Evolutionary conservation across 108 stramenopile species (phyloP), one percentile per base, ranked within the genome.

Genomic region (Stephanodiscus triporus): DNA sequence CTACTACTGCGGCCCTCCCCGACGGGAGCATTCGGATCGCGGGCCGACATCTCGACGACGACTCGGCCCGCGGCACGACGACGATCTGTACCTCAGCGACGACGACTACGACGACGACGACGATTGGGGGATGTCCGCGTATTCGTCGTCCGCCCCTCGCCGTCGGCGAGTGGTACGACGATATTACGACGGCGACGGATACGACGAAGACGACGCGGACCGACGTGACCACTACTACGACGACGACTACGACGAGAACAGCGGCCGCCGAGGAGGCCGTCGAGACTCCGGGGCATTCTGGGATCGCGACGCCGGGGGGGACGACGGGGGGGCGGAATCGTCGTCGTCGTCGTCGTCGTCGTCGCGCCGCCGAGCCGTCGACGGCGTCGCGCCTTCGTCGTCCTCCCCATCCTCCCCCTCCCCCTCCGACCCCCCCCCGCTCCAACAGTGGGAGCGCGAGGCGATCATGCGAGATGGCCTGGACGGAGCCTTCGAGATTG

Each of bases 111-210:
- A 72, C 19, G 67, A 54, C 38, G 75, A 69, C 24, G 67, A 75
- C 40, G 75, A 76, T 45, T 76, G 75, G 75, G 75, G 75, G 20
- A 76, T 76, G 75, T 68, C 75, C 22, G 50, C 75, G n/a, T n/a
- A n/a, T n/a, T n/a, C n/a, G 32, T 34, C 32, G 32, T 34, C 23
- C 30, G 68, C 16, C 65, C 73, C 11, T 20, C 65, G 10, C 34
- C 73, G 36, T 29, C 59, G 27, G 17, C 17, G 19, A 58, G 38
- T 20, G 29, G 26, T 58, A 57, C 7, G 16, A 16, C 55, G 27
- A 70, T 45, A 45, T 45, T 45, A 45, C 14, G 14, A 16, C 3
- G 43, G 43, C 16, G 14, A 45, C 14, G 43, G 16, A 3, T 11
- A 45, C 43, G 43, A 45, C 43, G 40, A 40, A 4, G 2, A 2